Evolutionary conservation across 768 basidiomycete species (phyloP).

Genomic region (Tulasnella sp.): DNA sequence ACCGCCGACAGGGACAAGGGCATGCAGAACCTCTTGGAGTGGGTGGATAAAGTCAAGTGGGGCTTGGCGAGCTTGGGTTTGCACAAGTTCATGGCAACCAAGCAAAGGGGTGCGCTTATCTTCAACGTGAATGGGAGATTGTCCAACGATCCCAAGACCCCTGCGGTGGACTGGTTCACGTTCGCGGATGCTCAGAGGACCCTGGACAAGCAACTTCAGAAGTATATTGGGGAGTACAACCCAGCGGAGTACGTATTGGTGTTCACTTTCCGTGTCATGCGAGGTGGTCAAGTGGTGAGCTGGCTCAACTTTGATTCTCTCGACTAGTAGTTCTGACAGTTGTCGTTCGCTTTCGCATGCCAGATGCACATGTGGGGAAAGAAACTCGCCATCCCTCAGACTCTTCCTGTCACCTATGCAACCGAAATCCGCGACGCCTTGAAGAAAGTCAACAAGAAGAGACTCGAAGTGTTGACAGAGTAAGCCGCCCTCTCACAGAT

Average conservation of each 20-base stretch:
- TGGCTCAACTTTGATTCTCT: not conserved
- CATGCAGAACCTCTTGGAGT: slow-evolving; percentile 4
- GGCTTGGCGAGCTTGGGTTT: slow-evolving; percentile 12
- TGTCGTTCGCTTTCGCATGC: not conserved
- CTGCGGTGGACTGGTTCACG: slow-evolving; percentile 12
- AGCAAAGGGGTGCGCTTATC: slow-evolving; percentile 1
- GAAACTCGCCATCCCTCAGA: slow-evolving; percentile 5
- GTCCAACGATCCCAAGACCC: not conserved
- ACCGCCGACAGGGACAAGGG: not conserved
- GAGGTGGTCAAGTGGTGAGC: not conserved
- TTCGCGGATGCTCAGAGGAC: slow-evolving; percentile 7
- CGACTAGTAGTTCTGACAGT: not conserved
- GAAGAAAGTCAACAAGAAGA: slow-evolving; percentile 11
- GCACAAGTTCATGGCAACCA: slow-evolving; percentile 10
- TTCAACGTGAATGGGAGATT: slow-evolving; percentile 10
- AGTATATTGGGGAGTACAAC: slow-evolving; percentile 8
- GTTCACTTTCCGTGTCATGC: not conserved
- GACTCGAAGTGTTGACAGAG: not conserved
- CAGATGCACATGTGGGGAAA: slow-evolving; percentile 12
- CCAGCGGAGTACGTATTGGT: slow-evolving; percentile 2
- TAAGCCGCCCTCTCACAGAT: not conserved
- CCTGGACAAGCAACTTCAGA: slow-evolving; percentile 6
- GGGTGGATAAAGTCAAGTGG: slow-evolving; percentile 8
- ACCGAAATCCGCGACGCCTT: slow-evolving; percentile 1
- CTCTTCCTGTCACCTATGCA: slow-evolving; percentile 3